Conservation (phyloP, 176 grass and related monocot species). For the Carex myosuroides region DNA sequence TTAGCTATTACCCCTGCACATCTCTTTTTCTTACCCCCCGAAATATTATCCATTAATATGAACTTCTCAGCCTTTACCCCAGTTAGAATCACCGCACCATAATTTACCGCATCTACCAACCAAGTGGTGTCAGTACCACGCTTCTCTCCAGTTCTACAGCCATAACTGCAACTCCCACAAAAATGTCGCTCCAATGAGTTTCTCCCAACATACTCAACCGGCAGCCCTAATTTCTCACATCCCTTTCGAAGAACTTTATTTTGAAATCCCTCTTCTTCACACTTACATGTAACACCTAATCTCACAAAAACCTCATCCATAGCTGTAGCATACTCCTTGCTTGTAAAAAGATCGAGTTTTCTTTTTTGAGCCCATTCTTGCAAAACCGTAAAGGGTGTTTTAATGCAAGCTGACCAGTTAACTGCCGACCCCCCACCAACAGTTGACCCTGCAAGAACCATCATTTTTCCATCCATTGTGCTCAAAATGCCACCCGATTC, state of each 20-base stretch:
- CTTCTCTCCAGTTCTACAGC: conserved; percentile 73
- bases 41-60: conserved; percentile 18
- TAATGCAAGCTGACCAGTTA: conserved; percentile 84
- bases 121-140: conserved; percentile 79
- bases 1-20: conserved; percentile 58
- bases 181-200: conserved; percentile 71
- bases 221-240: conserved; percentile 59
- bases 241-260: conserved; percentile 79
- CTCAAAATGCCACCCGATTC: conserved; percentile 56
- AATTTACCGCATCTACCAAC: conserved; percentile 65
- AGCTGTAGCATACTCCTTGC: conserved; percentile 43
- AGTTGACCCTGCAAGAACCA: conserved; percentile 60
- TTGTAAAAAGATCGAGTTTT: conserved; percentile 44
- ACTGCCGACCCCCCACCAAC: conserved; percentile 81
- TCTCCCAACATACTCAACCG: conserved; percentile 43
- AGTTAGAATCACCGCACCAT: conserved; percentile 62
- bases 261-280: conserved; percentile 62
- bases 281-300: conserved; percentile 48
- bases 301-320: conserved; percentile 66
- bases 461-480: conserved; percentile 34
- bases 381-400: conserved; percentile 50
- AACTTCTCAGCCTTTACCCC: conserved; percentile 76
- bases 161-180: conserved; percentile 65
- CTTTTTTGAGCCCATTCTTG: conserved; percentile 49
- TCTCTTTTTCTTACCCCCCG: conserved; percentile 17